Evolutionary conservation across 2,329 filamentous ascomycete species (phyloP).

Genomic region (Epicoccum nigrum): DNA sequence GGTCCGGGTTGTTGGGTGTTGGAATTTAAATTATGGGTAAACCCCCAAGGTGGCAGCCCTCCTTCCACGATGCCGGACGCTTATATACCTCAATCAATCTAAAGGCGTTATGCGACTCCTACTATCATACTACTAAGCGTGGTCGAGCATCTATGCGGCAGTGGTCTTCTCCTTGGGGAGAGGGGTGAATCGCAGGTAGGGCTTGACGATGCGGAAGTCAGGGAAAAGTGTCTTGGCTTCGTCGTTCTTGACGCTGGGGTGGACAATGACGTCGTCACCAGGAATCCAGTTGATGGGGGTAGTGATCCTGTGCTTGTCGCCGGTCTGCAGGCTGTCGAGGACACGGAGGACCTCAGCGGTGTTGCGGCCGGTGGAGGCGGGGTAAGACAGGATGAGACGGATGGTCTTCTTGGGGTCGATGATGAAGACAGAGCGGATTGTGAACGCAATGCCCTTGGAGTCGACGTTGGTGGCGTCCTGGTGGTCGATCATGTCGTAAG

Average conservation of each 20-base stretch:
- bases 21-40: background rate
- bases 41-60: conserved; percentile 6
- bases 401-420: conserved; percentile 71
- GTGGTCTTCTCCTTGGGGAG: conserved; percentile 64
- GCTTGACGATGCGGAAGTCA: conserved; percentile 66
- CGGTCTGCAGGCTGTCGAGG: conserved; percentile 60
- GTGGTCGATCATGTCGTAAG: conserved; percentile 61
- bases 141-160: conserved; percentile 44
- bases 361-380: conserved; percentile 65
- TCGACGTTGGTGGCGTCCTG: conserved; percentile 66
- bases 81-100: conserved; percentile 6
- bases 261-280: conserved; percentile 66
- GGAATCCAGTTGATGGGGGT: conserved; percentile 68
- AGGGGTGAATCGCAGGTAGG: conserved; percentile 65
- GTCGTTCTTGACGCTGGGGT: conserved; percentile 63
- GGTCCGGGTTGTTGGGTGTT: conserved; percentile 2
- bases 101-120: conserved; percentile 3
- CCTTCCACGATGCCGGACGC: conserved; percentile 11
- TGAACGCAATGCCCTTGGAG: conserved; percentile 63
- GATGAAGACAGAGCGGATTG: conserved; percentile 69
- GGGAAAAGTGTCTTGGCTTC: conserved; percentile 65
- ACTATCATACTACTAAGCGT: background rate
- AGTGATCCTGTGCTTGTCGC: conserved; percentile 65
- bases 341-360: conserved; percentile 60
- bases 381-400: conserved; percentile 67